These are phyloP conservation scores for Penicillium fimorum DNA, from an alignment of 495 filamentous ascomycete species.

Conservation along the genomic window DNA sequence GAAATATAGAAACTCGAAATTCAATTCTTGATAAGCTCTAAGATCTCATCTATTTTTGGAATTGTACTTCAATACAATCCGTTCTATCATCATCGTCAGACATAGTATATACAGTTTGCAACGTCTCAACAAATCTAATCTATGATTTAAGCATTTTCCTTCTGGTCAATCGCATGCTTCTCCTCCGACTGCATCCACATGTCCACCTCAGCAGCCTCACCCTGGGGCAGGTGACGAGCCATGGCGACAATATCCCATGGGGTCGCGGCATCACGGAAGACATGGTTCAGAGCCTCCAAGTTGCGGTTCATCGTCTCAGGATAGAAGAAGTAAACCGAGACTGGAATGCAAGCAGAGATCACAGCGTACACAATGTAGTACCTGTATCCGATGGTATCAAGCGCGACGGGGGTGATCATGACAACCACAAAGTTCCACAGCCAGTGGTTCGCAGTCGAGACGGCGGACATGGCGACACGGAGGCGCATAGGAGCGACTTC, in stretches of 20 bases:
- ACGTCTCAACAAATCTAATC: neutral
- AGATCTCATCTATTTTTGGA: neutral
- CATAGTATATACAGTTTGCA: constrained; percentile 4
- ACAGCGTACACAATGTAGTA: constrained; percentile 59
- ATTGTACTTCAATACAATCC: neutral
- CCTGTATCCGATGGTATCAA: constrained; percentile 49
- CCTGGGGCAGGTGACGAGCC: constrained; percentile 23
- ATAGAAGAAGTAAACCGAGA: constrained; percentile 62
- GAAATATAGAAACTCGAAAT: neutral
- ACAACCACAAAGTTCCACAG: constrained; percentile 49
- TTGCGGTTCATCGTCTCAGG: constrained; percentile 49
- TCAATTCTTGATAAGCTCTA: neutral
- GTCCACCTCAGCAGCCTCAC: constrained; percentile 19
- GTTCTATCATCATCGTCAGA: constrained; percentile 8
- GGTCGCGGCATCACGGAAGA: constrained; percentile 20
- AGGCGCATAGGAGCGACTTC: constrained; percentile 52
- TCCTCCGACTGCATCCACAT: constrained; percentile 12
- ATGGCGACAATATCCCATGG: constrained; percentile 26
- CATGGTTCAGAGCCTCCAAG: constrained; percentile 23
- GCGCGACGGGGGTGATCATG: constrained; percentile 54
- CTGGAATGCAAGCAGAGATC: constrained; percentile 28
- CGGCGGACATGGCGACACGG: constrained; percentile 50
- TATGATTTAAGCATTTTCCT: constrained; percentile 12
- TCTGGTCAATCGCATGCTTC: constrained; percentile 14
- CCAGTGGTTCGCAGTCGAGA: constrained; percentile 53